A percentile compares a stretch with the other conserved stretches of the same genome.
Evolutionary conservation across 495 filamentous ascomycete genomes (phyloP).

Genomic region (Lasiosphaeria miniovina): DNA sequence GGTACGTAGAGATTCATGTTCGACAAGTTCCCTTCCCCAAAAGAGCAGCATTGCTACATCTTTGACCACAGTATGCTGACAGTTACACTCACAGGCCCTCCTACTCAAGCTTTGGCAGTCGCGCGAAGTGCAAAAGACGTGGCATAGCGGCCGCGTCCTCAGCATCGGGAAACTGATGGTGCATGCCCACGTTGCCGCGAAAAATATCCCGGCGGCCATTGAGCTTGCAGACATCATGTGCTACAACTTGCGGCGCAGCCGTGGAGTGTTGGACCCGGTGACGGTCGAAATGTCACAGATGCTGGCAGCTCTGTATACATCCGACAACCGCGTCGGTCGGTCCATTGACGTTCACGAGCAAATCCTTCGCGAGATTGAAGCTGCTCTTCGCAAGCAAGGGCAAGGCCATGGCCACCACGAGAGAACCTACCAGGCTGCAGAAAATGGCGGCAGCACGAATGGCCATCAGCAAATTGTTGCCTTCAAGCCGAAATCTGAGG

Average conservation of each 20-base stretch:
- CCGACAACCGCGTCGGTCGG: constrained; percentile 47
- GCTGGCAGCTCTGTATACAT: constrained; percentile 53
- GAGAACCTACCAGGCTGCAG: neutral
- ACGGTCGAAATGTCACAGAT: constrained; percentile 56
- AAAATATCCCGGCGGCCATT: constrained; percentile 43
- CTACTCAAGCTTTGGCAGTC: constrained; percentile 60
- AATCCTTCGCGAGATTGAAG: constrained; percentile 43
- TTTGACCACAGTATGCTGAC: constrained; percentile 4
- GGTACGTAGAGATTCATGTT: constrained; percentile 29
- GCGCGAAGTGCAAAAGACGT: constrained; percentile 56
- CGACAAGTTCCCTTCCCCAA: neutral
- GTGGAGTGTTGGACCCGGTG: constrained; percentile 52
- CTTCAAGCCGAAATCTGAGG: constrained; percentile 34
- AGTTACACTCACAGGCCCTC: constrained; percentile 35
- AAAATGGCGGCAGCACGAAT: neutral
- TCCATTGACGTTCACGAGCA: constrained; percentile 55
- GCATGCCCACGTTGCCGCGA: constrained; percentile 53
- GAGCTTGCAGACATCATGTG: constrained; percentile 58
- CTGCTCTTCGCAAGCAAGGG: constrained; percentile 16
- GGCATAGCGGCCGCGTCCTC: constrained; percentile 52
- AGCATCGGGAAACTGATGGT: constrained; percentile 57
- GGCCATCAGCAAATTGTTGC: neutral
- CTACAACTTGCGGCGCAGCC: constrained; percentile 61
- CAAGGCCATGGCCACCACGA: neutral
- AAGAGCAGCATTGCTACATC: neutral